Base-by-base conservation (phyloP, 345 rosid species). In the Arabis alpina region DNA sequence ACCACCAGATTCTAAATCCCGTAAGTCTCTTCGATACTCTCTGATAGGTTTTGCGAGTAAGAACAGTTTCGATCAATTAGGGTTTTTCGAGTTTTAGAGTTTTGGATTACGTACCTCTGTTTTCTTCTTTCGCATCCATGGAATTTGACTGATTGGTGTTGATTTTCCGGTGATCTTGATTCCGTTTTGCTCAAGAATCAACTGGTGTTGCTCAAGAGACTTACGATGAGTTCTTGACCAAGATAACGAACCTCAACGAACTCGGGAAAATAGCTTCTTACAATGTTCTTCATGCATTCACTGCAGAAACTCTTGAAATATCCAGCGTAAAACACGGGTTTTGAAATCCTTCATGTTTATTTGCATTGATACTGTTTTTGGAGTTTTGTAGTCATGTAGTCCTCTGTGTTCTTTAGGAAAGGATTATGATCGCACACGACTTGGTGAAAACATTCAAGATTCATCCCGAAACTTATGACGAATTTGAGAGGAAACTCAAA, bases 131-230 rank as follows among this genome's bases (percentile, higher is more conserved):
- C 9, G 23, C 49, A 27, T n/a, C n/a, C 19, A 49, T 49, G 56
- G 9, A 49, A 49, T 2, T 19, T 8, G 57, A 23, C 70, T 40
- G 50, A 25, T 27, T 16, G 32, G 43, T 60, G 10, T 4, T 40
- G 50, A 60, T 28, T 9, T 40, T 52, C 50, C 53, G 49, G 14
- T 60, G 47, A 72, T 72, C 40, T 54, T 71, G 76, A 27, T 55
- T 43, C 51, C 47, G 32, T 6, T 39, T 53, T 53, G 47, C 63
- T 37, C 16, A 55, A 13, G 58, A 27, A 47, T 10, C 64, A 30
- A 5, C 12, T 55, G 25, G 32, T 28, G 5, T 28, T 28, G 32
- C 32, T n/a, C n/a, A n/a, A 28, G 32, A 28, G 4, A 28, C 5
- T 28, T 28, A 28, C 43, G 58, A 40, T 15, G 51, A 3, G 23